Evolutionary conservation across 371 early-diverging fungal genomes (phyloP), one percentile per base, ranked within the genome.

Genomic region (Mortierella sp.): DNA sequence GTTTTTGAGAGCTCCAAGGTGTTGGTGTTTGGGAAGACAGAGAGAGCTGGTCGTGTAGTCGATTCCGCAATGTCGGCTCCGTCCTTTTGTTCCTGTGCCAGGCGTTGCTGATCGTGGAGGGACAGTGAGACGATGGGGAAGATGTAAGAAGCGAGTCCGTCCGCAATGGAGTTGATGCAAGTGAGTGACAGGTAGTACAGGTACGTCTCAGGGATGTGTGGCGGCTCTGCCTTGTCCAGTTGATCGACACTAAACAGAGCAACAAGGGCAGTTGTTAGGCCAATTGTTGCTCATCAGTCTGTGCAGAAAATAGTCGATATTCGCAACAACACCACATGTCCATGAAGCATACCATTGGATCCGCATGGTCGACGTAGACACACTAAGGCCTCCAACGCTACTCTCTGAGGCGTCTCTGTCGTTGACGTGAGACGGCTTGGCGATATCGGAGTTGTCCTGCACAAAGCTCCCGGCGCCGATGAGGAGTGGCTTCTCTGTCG

Each of bases 221-320:
- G 99, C 4, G 98, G 94, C 5, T 97, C 98, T 22, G 91, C 87
- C 79, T 97, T 97, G 80, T 98, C 99, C 48, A 98, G 89, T 85
- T 96, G 97, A 86, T 96, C 96, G 63, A 97, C 89, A 79, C 94
- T 93, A 68, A 13, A 64, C 19, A 68, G 19, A 16, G 40, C 14
- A 55, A 8, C 31, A 39, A 34, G 4, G 11, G 2, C 19, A 9
- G 3, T 37, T 67, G 40, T 65, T 4, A 48, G 29, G 41, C 16
- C 45, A 29, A 16, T 66, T 37, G 24, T 16, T 43, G 26, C 31
- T 24, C 19, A 37, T 31, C 34, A n/a, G 44, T 37, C 55, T 48
- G 34, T 31, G n/a, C 37, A 47, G 3, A 34, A 34, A 22, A 29
- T 19, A 8, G 22, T 37, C 16, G 13, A n/a, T 22, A 55, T 19